phyloP scores from a whole-genome alignment of 1,284 basidiomycete species.

The Ustilago lituana region DNA sequence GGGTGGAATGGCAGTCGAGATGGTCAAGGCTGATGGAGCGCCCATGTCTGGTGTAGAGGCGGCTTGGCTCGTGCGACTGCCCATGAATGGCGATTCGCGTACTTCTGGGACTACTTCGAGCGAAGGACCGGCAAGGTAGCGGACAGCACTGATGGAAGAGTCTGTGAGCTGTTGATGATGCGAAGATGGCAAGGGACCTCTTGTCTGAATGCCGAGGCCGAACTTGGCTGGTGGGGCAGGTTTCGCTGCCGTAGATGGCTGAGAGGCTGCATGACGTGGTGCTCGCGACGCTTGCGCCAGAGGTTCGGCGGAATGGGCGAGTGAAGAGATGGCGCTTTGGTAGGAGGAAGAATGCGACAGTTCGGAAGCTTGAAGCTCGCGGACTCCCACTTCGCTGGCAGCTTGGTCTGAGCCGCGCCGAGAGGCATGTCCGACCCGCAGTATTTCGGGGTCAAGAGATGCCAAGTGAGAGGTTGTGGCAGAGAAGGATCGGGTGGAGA shows the following conservation, averaged over 20 bases:
- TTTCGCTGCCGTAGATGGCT: background rate
- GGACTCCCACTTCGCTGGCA: constrained; percentile 5
- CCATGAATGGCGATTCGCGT: constrained; percentile 32
- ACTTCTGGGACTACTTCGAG: constrained; percentile 32
- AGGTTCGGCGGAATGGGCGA: constrained; percentile 8
- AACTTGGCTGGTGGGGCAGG: constrained; percentile 7
- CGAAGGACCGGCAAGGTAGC: constrained; percentile 19
- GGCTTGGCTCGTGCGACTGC: constrained; percentile 20
- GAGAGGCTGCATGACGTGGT: background rate
- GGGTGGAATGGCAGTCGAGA: constrained; percentile 22
- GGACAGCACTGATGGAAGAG: background rate
- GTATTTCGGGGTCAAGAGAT: background rate
- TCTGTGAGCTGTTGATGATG: constrained; percentile 1
- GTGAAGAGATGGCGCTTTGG: constrained; percentile 23
- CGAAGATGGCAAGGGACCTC: constrained; percentile 7
- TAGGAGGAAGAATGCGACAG: constrained; percentile 28
- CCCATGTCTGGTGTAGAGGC: constrained; percentile 16
- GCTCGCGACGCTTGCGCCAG: constrained; percentile 1
- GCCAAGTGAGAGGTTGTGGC: constrained; percentile 7
- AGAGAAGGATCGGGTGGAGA: constrained; percentile 8
- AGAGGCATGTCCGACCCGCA: background rate
- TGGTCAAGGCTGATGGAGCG: constrained; percentile 13
- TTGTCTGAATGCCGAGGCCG: constrained; percentile 29
- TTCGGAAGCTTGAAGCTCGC: constrained; percentile 10
- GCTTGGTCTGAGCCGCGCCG: constrained; percentile 20